These are phyloP conservation scores for Schwanniomyces polymorphus DNA, from an alignment of 805 yeast genomes.

Conservation along the genomic window DNA sequence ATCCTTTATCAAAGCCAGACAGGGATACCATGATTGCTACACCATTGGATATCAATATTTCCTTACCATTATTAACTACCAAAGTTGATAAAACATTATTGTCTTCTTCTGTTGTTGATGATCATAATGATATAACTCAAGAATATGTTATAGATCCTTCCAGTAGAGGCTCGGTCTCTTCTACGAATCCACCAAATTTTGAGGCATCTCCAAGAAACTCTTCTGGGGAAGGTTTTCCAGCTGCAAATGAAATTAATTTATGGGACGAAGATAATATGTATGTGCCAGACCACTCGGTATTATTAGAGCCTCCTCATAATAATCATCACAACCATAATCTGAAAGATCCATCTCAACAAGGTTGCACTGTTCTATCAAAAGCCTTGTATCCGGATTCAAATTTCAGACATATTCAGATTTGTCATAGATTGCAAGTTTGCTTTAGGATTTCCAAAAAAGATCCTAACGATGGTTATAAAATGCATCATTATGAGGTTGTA, in stretches of 20 bases:
- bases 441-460: conserved; percentile 67
- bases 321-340: conserved; percentile 6
- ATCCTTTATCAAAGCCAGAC: conserved; percentile 5
- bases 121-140: conserved; percentile 4
- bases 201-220: conserved; percentile 20
- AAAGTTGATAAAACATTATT: conserved; percentile 28
- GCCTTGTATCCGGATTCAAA: conserved; percentile 65
- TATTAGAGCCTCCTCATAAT: conserved; percentile 21
- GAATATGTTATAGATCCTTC: conserved; percentile 11
- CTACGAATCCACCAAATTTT: conserved; percentile 5
- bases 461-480: conserved; percentile 39
- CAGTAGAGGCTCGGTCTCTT: conserved; percentile 28
- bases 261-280: conserved; percentile 15
- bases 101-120: conserved; percentile 17
- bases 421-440: conserved; percentile 70
- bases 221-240: conserved; percentile 39
- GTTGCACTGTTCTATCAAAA: conserved; percentile 32
- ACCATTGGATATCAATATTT: conserved; percentile 43
- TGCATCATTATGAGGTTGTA: conserved; percentile 78
- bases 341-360: conserved; percentile 31
- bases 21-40: conserved; percentile 34
- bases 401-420: conserved; percentile 59
- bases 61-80: conserved; percentile 44
- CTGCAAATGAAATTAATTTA: conserved; percentile 20
- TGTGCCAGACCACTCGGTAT: conserved; percentile 29